Evolutionary conservation across 2,329 filamentous ascomycete genomes (phyloP).

Genomic region (Neodidymelliopsis sp.): DNA sequence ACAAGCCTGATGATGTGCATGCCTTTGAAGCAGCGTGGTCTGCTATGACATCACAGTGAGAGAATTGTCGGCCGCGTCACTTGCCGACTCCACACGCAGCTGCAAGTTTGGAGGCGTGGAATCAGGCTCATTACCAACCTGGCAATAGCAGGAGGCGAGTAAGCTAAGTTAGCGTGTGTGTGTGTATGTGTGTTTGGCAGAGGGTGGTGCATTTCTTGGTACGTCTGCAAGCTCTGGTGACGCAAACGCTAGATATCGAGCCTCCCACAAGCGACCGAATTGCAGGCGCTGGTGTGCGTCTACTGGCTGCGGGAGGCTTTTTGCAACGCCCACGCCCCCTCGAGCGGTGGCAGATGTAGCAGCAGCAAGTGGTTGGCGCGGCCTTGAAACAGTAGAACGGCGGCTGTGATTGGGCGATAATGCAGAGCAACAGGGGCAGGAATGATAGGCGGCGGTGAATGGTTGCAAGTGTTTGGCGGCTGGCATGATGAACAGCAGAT

Average conservation of each 20-base stretch:
- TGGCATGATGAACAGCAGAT: conserved; percentile 12
- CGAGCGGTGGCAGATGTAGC: conserved; percentile 16
- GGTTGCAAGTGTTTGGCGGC: conserved; percentile 4
- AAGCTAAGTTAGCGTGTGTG: background rate
- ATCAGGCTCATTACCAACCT: conserved; percentile 2
- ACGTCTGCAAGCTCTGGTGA: conserved; percentile 8
- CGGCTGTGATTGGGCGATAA: conserved; percentile 12
- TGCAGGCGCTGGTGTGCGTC: background rate
- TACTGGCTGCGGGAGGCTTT: conserved; percentile 17
- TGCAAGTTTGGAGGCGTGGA: conserved; percentile 3
- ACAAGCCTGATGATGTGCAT: conserved; percentile 11
- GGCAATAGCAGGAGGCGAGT: conserved; percentile 1
- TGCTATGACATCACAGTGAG: conserved; percentile 3
- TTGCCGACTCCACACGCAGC: conserved; percentile 2
- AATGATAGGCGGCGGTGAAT: conserved; percentile 17
- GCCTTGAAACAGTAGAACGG: conserved; percentile 12
- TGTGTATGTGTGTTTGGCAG: background rate
- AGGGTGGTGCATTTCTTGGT: conserved; percentile 1
- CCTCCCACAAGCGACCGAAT: conserved; percentile 17
- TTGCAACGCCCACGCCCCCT: conserved; percentile 9
- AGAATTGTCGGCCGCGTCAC: conserved; percentile 13
- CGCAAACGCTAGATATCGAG: conserved; percentile 11
- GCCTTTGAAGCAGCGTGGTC: conserved; percentile 1
- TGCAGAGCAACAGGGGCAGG: conserved; percentile 18
- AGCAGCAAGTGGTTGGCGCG: conserved; percentile 11